Conservation (phyloP, 1,139 yeast species). For the Pneumocystis oryctolagi region DNA sequence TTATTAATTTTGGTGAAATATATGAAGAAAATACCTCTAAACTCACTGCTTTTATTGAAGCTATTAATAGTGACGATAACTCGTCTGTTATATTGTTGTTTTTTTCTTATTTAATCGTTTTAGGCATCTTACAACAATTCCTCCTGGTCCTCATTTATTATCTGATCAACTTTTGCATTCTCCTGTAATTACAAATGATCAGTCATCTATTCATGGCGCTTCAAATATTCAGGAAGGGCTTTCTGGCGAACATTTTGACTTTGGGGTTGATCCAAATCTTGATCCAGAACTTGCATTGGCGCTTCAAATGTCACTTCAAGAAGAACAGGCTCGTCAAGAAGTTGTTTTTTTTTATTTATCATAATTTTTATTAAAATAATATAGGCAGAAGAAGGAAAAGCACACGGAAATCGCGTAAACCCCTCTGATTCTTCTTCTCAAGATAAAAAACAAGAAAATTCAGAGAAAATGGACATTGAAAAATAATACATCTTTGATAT, state of each 20-base stretch:
- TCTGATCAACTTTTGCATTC: constrained; percentile 62
- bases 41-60: constrained; percentile 65
- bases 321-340: constrained; percentile 65
- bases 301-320: constrained; percentile 67
- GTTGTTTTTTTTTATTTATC: constrained; percentile 15
- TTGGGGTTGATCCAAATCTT: constrained; percentile 73
- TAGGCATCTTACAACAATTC: constrained; percentile 68
- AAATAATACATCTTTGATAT: not conserved
- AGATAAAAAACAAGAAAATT: constrained; percentile 3
- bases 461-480: not conserved
- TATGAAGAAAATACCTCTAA: constrained; percentile 50
- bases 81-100: not conserved
- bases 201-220: constrained; percentile 32
- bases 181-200: constrained; percentile 49
- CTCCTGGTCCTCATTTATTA: constrained; percentile 72
- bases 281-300: constrained; percentile 97
- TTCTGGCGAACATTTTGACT: constrained; percentile 38
- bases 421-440: not conserved
- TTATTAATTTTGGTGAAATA: constrained; percentile 87
- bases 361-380: constrained; percentile 22
- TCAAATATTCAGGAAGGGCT: constrained; percentile 29
- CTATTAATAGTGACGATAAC: constrained; percentile 36
- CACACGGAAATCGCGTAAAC: not conserved
- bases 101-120: not conserved
- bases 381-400: constrained; percentile 9